These are phyloP conservation scores for Areca catechu DNA, from an alignment of 176 grass and related monocot species.

Conservation along the genomic window DNA sequence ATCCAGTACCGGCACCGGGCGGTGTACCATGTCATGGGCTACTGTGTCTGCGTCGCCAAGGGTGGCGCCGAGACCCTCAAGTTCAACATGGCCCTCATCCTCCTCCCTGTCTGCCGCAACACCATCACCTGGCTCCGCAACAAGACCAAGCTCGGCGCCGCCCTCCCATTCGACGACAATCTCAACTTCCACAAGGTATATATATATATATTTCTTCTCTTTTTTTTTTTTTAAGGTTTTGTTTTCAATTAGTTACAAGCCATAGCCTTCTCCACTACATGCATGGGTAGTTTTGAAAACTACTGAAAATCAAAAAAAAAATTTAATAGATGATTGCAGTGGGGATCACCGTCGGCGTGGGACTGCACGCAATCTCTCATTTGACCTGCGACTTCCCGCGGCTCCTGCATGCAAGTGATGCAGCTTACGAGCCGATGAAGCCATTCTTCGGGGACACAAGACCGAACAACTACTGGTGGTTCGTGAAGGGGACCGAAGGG, in stretches of 20 bases:
- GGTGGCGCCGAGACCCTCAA: conserved; percentile 96
- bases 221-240: too few species aligned
- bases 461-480: conserved; percentile 88
- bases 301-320: too few species aligned
- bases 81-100: conserved; percentile 97
- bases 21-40: conserved; percentile 82
- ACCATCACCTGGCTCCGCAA: conserved; percentile 94
- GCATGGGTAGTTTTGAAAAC: too few species aligned
- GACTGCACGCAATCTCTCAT: conserved; percentile 58
- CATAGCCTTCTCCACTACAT: too few species aligned
- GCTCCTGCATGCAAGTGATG: conserved; percentile 50
- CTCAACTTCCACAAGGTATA: conserved; percentile 94
- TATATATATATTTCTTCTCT: background rate
- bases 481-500: conserved; percentile 80
- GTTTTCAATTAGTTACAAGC: too few species aligned
- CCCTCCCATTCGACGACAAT: conserved; percentile 88
- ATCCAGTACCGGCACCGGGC: conserved; percentile 52
- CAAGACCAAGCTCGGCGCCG: conserved; percentile 23
- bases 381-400: conserved; percentile 96
- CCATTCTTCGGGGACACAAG: conserved; percentile 41
- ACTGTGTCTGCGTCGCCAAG: conserved; percentile 95
- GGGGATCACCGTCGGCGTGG: conserved; percentile 52
- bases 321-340: conserved; percentile 71
- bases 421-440: conserved; percentile 48
- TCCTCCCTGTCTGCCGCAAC: conserved; percentile 96